phyloP scores from a whole-genome alignment of 228 moss, liverwort and hornwort species.

The Sphagnum magellanicum region DNA sequence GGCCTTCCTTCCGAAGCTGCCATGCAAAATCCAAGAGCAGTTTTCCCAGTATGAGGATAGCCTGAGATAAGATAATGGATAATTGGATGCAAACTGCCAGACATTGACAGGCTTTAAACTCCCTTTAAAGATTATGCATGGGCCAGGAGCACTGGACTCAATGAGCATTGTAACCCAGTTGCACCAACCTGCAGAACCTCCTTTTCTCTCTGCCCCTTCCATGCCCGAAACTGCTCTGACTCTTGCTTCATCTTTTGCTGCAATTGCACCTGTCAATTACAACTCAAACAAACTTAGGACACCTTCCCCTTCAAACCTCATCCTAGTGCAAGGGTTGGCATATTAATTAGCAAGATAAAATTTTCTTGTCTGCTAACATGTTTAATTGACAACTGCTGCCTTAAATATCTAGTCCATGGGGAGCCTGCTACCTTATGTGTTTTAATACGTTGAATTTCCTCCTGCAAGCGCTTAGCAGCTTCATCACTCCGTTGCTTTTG shows the following conservation, averaged over 20 bases:
- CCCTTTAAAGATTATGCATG: no score
- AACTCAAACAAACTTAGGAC: not conserved
- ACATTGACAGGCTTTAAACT: no score
- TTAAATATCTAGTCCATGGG: no score
- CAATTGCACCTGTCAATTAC: constrained; percentile 66
- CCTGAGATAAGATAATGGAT: no score
- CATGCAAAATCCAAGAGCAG: not conserved
- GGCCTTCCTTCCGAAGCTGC: constrained; percentile 92
- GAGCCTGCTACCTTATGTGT: constrained; percentile 63
- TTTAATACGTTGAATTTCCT: constrained; percentile 92
- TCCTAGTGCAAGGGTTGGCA: not conserved
- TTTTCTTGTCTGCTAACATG: no score
- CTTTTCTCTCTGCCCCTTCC: constrained; percentile 91
- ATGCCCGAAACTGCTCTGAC: constrained; percentile 87
- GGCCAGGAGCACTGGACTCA: not conserved
- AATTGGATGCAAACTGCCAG: no score
- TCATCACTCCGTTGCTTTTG: constrained; percentile 92
- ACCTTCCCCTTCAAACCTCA: not conserved
- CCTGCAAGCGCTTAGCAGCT: constrained; percentile 77
- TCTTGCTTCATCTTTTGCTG: constrained; percentile 98
- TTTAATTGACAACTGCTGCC: no score
- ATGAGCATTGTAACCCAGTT: not conserved
- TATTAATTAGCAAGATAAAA: no score
- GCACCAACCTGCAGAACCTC: constrained; percentile 80
- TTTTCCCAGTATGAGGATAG: no score